Base-by-base conservation (phyloP, 2,329 filamentous ascomycete species). In the Chaetomium sp. region DNA sequence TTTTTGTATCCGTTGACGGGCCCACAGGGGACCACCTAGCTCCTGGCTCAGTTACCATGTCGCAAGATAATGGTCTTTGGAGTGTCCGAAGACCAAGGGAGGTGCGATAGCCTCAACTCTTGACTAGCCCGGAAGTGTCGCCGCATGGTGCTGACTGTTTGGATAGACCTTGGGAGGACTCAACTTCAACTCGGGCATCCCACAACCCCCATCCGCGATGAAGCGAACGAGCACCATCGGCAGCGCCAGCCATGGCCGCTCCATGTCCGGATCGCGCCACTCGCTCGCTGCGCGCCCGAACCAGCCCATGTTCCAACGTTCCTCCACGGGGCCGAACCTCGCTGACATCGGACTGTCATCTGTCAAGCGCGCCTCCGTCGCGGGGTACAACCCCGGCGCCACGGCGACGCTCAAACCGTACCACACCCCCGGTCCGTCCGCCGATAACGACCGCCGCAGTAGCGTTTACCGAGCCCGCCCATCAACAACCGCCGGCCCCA, bases 21-120 rank as follows among this genome's bases (percentile, higher is more conserved):
- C 57, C 21, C 53, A 57, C 42, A 56, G 45, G 27, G 55, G 31
- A 63, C 13, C 47, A 21, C 35, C 35, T 19, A n/a, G 16, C 42
- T 51, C 21, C 49, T 13, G 27, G 13, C 21, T 19, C 23, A n/a
- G 25, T 33, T 77, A 82, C 67, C 74, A 96, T 96, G 92, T 92
- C 92, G 80, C 91, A 95, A 80, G 92, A 96, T 74, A 91, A 90
- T 67, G 91, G 90, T 74, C 83, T 95, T 75, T 97, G 94, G 85
- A 97, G 93, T 75, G 92, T 96, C 76, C 92, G 92, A 79, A 90
- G 93, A 74, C 90, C 91, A 71, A 87, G 94, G 84, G 93, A 97
- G 85, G 64, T 63, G 83, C 77, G 69, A 58, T 27, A 53, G 55
- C n/a, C 65, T 33, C 60, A 53, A 47, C 59, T 61, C 62, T 63